Conservation (phyloP, 225 moss, liverwort and hornwort species). For the Physcomitrellopsis africana region DNA sequence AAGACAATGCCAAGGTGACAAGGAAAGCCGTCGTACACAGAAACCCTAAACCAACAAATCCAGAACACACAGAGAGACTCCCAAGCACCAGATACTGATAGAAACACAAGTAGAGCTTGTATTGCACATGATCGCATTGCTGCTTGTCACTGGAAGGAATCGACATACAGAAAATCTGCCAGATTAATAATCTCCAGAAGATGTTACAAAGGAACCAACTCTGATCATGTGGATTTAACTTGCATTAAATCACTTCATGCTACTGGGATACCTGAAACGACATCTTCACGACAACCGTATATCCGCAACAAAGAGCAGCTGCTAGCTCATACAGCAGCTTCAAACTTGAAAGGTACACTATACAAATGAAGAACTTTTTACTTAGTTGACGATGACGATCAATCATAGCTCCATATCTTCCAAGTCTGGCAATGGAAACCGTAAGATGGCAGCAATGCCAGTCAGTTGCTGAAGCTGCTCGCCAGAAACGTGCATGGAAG, state of each 20-base stretch:
- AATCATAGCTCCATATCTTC: slow-evolving; percentile 91
- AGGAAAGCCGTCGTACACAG: background rate
- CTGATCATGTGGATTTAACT: slow-evolving; percentile 26
- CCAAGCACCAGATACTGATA: background rate
- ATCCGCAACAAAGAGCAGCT: background rate
- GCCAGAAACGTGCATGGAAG: slow-evolving; percentile 94
- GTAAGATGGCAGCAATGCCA: slow-evolving; percentile 91
- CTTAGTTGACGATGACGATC: slow-evolving; percentile 19
- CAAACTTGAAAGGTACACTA: slow-evolving; percentile 23
- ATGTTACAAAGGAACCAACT: slow-evolving; percentile 14
- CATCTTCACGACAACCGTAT: background rate
- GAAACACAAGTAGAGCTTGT: background rate
- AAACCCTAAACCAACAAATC: background rate
- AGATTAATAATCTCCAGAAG: slow-evolving; percentile 26
- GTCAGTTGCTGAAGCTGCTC: slow-evolving; percentile 95
- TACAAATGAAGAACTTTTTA: slow-evolving; percentile 26
- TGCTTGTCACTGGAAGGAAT: background rate
- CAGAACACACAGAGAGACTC: slow-evolving; percentile 10
- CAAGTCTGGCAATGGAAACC: slow-evolving; percentile 93
- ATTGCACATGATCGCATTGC: background rate
- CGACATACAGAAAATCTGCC: slow-evolving; percentile 39
- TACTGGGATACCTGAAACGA: slow-evolving; percentile 6
- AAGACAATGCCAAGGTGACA: background rate
- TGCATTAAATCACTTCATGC: slow-evolving; percentile 30
- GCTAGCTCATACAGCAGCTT: slow-evolving; percentile 13